A percentile compares a stretch with the other conserved stretches of the same genome.
Evolutionary conservation across 768 basidiomycete species (phyloP).

Genomic region (Trametes maxima): DNA sequence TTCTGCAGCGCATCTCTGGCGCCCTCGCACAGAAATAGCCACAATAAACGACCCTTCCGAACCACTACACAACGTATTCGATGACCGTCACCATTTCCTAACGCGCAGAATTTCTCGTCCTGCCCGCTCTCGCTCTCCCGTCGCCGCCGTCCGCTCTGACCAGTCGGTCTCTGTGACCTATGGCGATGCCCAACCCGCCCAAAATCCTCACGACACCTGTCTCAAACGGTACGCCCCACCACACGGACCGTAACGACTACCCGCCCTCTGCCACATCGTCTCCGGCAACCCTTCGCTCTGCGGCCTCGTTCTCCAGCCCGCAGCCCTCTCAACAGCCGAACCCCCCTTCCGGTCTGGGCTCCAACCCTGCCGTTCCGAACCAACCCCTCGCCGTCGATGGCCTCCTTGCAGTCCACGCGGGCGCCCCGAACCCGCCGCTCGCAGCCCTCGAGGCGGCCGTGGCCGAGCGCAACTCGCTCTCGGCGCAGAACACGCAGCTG

Average conservation of each 20-base stretch:
- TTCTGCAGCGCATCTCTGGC: background rate
- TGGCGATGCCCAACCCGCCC: slow-evolving; percentile 18
- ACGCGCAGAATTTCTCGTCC: slow-evolving; percentile 10
- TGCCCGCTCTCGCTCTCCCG: background rate
- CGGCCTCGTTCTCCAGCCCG: slow-evolving; percentile 25
- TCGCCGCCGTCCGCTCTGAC: background rate
- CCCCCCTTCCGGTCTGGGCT: slow-evolving; percentile 19
- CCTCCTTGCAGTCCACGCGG: slow-evolving; percentile 57
- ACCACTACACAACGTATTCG: too few species aligned
- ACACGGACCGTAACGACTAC: slow-evolving; percentile 24
- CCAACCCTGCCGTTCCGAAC: slow-evolving; percentile 30
- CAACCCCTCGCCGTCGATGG: slow-evolving; percentile 51
- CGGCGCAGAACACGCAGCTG: slow-evolving; percentile 84
- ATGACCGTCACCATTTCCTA: slow-evolving; percentile 10
- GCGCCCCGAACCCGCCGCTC: slow-evolving; percentile 52
- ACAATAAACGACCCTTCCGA: slow-evolving; percentile 8
- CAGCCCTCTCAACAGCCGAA: slow-evolving; percentile 21
- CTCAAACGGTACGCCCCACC: slow-evolving; percentile 25
- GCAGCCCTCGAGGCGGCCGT: slow-evolving; percentile 77
- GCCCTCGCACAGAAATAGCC: background rate
- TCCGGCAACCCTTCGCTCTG: slow-evolving; percentile 23
- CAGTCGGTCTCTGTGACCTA: slow-evolving; percentile 3
- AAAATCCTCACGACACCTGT: slow-evolving; percentile 18
- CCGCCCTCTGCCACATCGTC: slow-evolving; percentile 22
- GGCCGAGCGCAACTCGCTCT: slow-evolving; percentile 77